phyloP scores from a whole-genome alignment of 179 eudicot genomes.

The Beta corolliflora region DNA sequence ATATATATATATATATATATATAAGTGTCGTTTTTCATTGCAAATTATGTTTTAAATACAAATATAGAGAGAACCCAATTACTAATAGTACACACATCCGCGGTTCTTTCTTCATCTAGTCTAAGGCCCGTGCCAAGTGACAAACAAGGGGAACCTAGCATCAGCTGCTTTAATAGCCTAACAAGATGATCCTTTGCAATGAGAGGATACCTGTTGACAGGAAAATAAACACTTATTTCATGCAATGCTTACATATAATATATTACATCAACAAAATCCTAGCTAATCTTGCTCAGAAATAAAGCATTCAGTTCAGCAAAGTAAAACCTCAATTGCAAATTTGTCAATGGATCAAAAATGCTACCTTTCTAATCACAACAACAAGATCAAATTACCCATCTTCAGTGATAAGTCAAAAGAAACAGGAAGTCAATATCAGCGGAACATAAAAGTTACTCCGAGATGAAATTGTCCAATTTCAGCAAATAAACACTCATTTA shows the following conservation, averaged over 20 bases:
- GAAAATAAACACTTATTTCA: background rate
- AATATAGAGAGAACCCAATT: no score
- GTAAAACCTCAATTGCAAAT: background rate
- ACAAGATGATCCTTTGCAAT: slow-evolving; percentile 85
- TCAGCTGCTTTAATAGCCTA: slow-evolving; percentile 84
- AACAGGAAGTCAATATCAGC: background rate
- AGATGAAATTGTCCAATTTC: background rate
- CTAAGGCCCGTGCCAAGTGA: slow-evolving; percentile 37
- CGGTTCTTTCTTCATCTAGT: no score
- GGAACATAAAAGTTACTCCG: background rate
- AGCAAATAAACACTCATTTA: background rate
- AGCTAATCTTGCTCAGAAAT: background rate
- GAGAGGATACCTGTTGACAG: slow-evolving; percentile 69
- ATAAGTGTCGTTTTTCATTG: no score
- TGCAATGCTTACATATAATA: background rate
- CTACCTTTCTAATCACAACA: background rate
- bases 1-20: no score
- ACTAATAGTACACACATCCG: no score
- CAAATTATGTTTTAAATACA: no score
- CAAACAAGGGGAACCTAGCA: slow-evolving; percentile 44
- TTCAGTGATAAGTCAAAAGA: background rate
- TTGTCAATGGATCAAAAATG: background rate
- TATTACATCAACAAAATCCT: background rate
- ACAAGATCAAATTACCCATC: background rate
- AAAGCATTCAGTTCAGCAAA: background rate